A percentile compares a stretch with the other conserved stretches of the same genome.
phyloP scores from a whole-genome alignment of 2,329 filamentous ascomycete species.

The Decorospora gaudefroyi region DNA sequence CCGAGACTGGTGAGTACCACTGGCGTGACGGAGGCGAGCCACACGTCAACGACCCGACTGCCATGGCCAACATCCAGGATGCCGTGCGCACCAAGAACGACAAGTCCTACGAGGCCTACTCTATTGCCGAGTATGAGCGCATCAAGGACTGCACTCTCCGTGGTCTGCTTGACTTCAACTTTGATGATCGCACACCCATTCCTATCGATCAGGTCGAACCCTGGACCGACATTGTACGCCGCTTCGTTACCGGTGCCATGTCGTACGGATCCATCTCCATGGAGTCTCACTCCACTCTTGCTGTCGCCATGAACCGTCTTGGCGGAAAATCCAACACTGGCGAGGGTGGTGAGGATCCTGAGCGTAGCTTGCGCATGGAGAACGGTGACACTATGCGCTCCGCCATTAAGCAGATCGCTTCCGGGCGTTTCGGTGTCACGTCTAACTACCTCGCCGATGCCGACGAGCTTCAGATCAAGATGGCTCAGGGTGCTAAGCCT shows the following conservation, averaged over 20 bases:
- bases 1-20: slow-evolving; percentile 95
- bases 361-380: slow-evolving; percentile 81
- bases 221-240: slow-evolving; percentile 96
- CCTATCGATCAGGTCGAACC: slow-evolving; percentile 97
- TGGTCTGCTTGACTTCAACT: slow-evolving; percentile 94
- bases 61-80: slow-evolving; percentile 96
- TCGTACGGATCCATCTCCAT: slow-evolving; percentile 98
- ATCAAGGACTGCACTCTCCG: slow-evolving; percentile 96
- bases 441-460: slow-evolving; percentile 93
- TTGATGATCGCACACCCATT: slow-evolving; percentile 80
- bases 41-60: slow-evolving; percentile 91
- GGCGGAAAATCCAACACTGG: slow-evolving; percentile 98
- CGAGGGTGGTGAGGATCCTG: slow-evolving; percentile 93
- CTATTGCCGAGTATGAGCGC: slow-evolving; percentile 87
- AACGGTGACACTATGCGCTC: slow-evolving; percentile 97
- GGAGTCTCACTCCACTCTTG: slow-evolving; percentile 95
- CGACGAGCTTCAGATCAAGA: slow-evolving; percentile 98
- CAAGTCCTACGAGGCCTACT: slow-evolving; percentile 97
- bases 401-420: slow-evolving; percentile 96
- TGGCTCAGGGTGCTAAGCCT: slow-evolving; percentile 97
- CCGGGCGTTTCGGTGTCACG: slow-evolving; percentile 93
- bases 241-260: slow-evolving; percentile 97
- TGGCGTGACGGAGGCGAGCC: slow-evolving; percentile 96
- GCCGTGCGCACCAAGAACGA: slow-evolving; percentile 96
- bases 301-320: slow-evolving; percentile 94